Base-by-base conservation (phyloP, 2,329 filamentous ascomycete species). In the Cordyceps pruinosa region DNA sequence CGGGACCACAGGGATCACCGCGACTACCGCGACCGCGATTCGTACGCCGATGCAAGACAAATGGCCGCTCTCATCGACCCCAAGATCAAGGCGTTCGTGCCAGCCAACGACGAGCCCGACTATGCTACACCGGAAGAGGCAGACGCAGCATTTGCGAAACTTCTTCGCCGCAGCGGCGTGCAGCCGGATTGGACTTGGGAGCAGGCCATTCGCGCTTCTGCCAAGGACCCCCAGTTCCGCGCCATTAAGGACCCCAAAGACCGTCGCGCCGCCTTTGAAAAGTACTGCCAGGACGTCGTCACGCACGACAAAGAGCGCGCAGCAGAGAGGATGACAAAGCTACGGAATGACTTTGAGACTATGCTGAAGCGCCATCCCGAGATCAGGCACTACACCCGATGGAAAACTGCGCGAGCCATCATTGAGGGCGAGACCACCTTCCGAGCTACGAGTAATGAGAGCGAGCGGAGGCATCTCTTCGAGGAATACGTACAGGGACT, bases 281-380 rank as follows among this genome's bases (percentile, higher is more conserved):
- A 96, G 75, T 99, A 94, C 77, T 90, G 90, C 69, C 81, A 90
- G 65, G 90, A 97, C 70, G 83, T 96, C 72, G 85, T 94, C 64
- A 80, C 88, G 64, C 90, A 97, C 75, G 94, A 99, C 75, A 94
- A 95, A 77, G 90, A 95, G 72, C 88, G 89, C 64, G 92, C 92
- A 68, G 93, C 96, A 73, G 93, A 97, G 74, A 87, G 94, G 69
- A 81, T 96, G 71, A 81, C 89, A 65, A 97, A 97, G 77, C 81
- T 97, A 68, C 89, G 91, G 66, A 82, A 89, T 72, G 94, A 97
- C 77, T 99, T 99, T 73, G 88, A 88, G 64, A 92, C 87, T 56
- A 99, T 99, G 94, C 82, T 99, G 63, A 90, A 88, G 73, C 92
- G 91, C 63, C 93, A 99, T 71, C 91, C 92, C 60, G 94, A 99